Base-by-base conservation (phyloP, 768 basidiomycete genomes). In the Cystofilobasidium ferigula region DNA sequence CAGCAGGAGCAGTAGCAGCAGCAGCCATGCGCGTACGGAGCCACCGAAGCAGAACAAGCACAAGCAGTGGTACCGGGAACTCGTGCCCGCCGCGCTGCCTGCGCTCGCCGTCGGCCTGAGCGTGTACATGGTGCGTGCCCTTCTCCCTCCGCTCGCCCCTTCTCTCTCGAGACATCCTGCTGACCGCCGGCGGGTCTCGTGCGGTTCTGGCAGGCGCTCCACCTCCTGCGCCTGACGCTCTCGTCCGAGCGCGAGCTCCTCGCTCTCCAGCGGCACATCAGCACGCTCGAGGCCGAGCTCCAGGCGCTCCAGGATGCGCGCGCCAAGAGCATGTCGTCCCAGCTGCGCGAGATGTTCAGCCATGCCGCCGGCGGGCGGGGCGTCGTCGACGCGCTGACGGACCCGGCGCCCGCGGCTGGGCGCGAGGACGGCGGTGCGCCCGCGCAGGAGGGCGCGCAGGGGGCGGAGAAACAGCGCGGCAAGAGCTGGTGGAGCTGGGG, bases 31-130 rank as follows among this genome's bases (percentile, higher is more conserved):
- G n/a, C n/a, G n/a, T n/a, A n/a, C n/a, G 22, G 47, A 48, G n/a
- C 47, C 47, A 28, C 28, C 26, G 2, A 54, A 32, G 28, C 10
- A 16, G 18, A 54, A 54, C 30, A 54, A 54, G 51, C 51, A 54
- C 51, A 54, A 54, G 51, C 51, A 54, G 51, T 60, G 58, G 58
- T 60, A 60, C 36, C 35, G 58, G 18, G 58, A 60, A 26, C 58
- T 60, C 38, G 58, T 60, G n/a, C 58, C 58, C 10, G 58, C 58
- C 6, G 58, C 58, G 18, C 58, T 60, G 43, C 58, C 58, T 5
- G 58, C 58, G 7, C 16, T 60, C 14, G 58, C 38, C 16, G 32
- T 60, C 28, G 58, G 38, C 34, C 24, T 60, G 3, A n/a, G 40
- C 20, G 38, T 60, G 38, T 60, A 60, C 38, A 60, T 60, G 58